Evolutionary conservation across 192 early-diverging fungal genomes (phyloP).

Genomic region (Cladochytrium replicatum): DNA sequence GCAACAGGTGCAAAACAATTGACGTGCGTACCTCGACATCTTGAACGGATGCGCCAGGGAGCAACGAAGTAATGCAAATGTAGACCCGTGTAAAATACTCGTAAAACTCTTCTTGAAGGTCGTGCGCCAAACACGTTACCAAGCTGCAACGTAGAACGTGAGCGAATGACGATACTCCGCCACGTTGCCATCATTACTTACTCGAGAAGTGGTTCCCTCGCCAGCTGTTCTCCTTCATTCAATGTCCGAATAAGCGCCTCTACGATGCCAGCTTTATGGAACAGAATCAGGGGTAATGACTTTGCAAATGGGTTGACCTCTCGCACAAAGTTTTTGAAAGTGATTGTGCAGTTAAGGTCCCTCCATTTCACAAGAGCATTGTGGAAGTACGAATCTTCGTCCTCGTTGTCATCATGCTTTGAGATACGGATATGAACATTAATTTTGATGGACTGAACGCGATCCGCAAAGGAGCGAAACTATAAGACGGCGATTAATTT

Average conservation of each 20-base stretch:
- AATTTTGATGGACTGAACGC: constrained; percentile 70
- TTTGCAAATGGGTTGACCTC: constrained; percentile 55
- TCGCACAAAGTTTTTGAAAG: constrained; percentile 62
- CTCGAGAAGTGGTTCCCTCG: constrained; percentile 77
- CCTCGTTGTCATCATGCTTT: constrained; percentile 9
- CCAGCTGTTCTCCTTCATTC: constrained; percentile 47
- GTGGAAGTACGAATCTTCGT: constrained; percentile 70
- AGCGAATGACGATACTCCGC: not conserved
- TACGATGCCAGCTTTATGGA: constrained; percentile 76
- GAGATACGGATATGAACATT: constrained; percentile 30
- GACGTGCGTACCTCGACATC: constrained; percentile 58
- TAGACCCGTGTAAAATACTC: constrained; percentile 65
- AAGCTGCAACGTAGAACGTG: constrained; percentile 34
- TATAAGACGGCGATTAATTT: constrained; percentile 18
- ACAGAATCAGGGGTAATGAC: constrained; percentile 79
- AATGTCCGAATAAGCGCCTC: constrained; percentile 55
- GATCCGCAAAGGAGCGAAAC: constrained; percentile 66
- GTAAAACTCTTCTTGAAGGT: constrained; percentile 87
- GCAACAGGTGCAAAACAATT: constrained; percentile 64
- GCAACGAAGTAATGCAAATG: constrained; percentile 36
- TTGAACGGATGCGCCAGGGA: constrained; percentile 28
- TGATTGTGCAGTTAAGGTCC: constrained; percentile 82
- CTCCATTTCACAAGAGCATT: constrained; percentile 72
- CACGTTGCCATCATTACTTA: constrained; percentile 26
- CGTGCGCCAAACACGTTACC: constrained; percentile 69